Percentiles rank a stretch among this genome's conserved stretches.
Evolutionary conservation across 805 yeast genomes (phyloP).

Genomic region (Candida pseudofarinosa): DNA sequence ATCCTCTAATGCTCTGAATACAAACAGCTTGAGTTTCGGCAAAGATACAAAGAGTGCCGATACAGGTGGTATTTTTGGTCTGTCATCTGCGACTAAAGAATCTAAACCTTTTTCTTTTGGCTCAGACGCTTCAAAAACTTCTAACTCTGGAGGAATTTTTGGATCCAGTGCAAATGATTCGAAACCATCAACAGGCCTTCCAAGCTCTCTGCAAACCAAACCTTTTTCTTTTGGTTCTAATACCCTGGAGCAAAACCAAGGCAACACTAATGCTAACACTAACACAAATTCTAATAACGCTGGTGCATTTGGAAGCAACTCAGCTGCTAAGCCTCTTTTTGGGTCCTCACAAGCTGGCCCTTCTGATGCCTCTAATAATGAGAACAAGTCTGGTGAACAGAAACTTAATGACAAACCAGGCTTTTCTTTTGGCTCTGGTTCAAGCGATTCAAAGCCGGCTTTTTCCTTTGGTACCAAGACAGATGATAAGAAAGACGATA

Average conservation of each 20-base stretch:
- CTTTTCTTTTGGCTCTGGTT: slow-evolving; percentile 12
- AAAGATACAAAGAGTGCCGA: neutral
- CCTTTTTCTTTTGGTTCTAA: slow-evolving; percentile 8
- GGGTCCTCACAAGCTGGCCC: too few relatives aligned
- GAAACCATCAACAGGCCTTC: slow-evolving; percentile 1
- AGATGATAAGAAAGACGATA: slow-evolving; percentile 9
- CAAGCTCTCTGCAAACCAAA: neutral
- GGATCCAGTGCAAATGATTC: slow-evolving; percentile 9
- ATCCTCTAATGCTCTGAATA: slow-evolving; percentile 2
- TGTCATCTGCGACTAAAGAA: slow-evolving; percentile 9
- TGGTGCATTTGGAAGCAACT: neutral
- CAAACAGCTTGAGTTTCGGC: neutral
- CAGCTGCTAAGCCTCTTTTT: too few relatives aligned
- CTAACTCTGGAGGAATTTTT: slow-evolving; percentile 14
- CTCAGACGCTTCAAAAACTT: slow-evolving; percentile 3
- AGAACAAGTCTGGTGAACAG: neutral
- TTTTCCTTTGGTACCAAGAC: slow-evolving; percentile 14
- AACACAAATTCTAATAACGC: neutral
- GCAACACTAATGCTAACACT: neutral
- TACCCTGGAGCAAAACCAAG: slow-evolving; percentile 10
- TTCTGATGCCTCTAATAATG: too few relatives aligned
- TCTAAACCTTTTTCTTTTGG: neutral
- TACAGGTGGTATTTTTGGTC: slow-evolving; percentile 3
- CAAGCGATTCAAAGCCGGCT: slow-evolving; percentile 6
- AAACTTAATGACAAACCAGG: slow-evolving; percentile 5